These are phyloP conservation scores for Paraphaeosphaeria minitans DNA, from an alignment of 2,329 filamentous ascomycete genomes.

Conservation along the genomic window DNA sequence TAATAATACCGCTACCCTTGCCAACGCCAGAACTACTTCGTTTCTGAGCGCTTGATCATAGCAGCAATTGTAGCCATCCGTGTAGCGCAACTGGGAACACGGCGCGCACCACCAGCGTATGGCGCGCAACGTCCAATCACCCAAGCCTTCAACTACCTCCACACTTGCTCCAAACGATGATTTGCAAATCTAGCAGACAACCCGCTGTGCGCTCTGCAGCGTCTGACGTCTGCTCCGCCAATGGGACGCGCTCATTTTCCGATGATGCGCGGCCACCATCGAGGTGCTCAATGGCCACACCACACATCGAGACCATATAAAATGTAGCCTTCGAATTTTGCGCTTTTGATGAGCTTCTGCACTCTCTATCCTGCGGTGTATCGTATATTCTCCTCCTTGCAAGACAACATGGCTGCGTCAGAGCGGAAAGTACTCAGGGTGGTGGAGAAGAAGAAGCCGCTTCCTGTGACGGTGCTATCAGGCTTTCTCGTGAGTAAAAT, in stretches of 20 bases:
- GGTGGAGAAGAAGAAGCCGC: slow-evolving; percentile 35
- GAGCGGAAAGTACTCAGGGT: slow-evolving; percentile 23
- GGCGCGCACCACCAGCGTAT: not conserved
- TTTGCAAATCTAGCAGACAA: too few species aligned
- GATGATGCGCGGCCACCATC: slow-evolving; percentile 38
- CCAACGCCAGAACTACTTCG: too few species aligned
- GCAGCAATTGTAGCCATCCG: not conserved
- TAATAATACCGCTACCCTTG: not conserved
- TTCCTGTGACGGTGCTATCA: slow-evolving; percentile 66
- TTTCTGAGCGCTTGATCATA: not conserved
- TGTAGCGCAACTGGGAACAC: not conserved
- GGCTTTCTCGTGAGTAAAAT: slow-evolving; percentile 58
- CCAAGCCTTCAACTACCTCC: too few species aligned
- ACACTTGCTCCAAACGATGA: too few species aligned
- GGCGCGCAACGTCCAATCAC: too few species aligned
- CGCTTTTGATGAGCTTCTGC: not conserved
- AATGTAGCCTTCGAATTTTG: slow-evolving; percentile 14
- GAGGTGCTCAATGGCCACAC: slow-evolving; percentile 36
- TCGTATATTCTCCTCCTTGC: not conserved
- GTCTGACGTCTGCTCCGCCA: not conserved
- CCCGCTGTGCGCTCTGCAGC: too few species aligned
- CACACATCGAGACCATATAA: slow-evolving; percentile 24
- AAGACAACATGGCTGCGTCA: slow-evolving; percentile 23
- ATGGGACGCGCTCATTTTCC: slow-evolving; percentile 15
- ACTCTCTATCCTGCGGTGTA: slow-evolving; percentile 5